phyloP scores from a whole-genome alignment of 495 filamentous ascomycete species.

The Xylaria venustula region DNA sequence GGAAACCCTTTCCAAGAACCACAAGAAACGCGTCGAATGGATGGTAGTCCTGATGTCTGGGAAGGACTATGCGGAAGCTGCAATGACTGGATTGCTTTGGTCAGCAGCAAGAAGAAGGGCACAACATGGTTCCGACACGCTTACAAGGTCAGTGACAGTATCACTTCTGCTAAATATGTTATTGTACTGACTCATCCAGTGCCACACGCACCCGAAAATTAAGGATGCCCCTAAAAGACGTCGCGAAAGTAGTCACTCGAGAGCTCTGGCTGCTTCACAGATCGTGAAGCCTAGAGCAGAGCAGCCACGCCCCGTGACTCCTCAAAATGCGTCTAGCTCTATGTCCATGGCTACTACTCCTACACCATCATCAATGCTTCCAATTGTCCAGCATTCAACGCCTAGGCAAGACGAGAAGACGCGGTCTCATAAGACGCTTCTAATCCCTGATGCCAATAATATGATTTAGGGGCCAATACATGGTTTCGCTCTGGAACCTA shows the following conservation, averaged over 20 bases:
- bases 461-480: conserved; percentile 10
- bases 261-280: conserved; percentile 32
- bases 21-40: conserved; percentile 67
- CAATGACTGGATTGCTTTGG: conserved; percentile 74
- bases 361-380: conserved; percentile 27
- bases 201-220: conserved; percentile 71
- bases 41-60: conserved; percentile 79
- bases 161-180: not conserved
- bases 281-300: conserved; percentile 41
- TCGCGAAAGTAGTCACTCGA: conserved; percentile 59
- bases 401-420: not conserved
- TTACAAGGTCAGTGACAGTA: conserved; percentile 62
- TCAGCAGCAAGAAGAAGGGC: conserved; percentile 83
- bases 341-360: conserved; percentile 36
- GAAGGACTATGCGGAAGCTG: conserved; percentile 76
- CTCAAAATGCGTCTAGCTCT: conserved; percentile 41
- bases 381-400: conserved; percentile 4
- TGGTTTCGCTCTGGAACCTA: not conserved
- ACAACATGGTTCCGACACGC: conserved; percentile 84
- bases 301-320: conserved; percentile 31
- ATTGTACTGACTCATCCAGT: conserved; percentile 44
- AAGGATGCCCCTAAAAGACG: conserved; percentile 71
- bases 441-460: conserved; percentile 9
- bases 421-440: not conserved
- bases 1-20: conserved; percentile 72